Conservation (phyloP, 2,329 filamentous ascomycete species). For the Byssothecium circinans region DNA sequence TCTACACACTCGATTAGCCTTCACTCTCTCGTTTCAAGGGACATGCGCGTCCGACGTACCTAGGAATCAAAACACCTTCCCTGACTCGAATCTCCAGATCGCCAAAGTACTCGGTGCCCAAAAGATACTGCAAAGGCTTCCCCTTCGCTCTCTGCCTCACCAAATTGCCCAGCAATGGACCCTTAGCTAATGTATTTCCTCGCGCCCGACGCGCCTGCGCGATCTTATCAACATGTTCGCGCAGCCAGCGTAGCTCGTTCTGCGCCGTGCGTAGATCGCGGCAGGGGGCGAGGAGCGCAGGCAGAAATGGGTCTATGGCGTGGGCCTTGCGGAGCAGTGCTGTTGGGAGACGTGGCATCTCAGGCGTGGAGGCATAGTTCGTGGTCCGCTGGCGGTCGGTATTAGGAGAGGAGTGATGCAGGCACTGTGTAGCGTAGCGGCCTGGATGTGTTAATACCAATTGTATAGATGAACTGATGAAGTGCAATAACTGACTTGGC, state of each 20-base stretch:
- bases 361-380: conserved; percentile 9
- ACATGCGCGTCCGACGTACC: too few relatives aligned
- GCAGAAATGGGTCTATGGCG: conserved; percentile 58
- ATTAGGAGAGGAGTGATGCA: not conserved
- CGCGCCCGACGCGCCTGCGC: conserved; percentile 22
- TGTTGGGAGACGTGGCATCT: conserved; percentile 62
- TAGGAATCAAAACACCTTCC: conserved; percentile 81
- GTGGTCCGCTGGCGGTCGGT: not conserved
- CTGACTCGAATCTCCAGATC: conserved; percentile 75
- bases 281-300: conserved; percentile 64
- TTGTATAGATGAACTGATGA: too few relatives aligned
- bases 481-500: too few relatives aligned
- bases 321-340: conserved; percentile 59
- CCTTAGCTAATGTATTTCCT: conserved; percentile 20
- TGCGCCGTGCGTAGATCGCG: conserved; percentile 64
- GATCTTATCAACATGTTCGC: conserved; percentile 53
- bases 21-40: too few relatives aligned
- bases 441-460: not conserved
- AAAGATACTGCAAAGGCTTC: conserved; percentile 83
- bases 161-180: conserved; percentile 26
- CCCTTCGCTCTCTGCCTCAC: conserved; percentile 55
- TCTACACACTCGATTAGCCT: conserved; percentile 32
- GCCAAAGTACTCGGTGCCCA: conserved; percentile 88
- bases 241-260: conserved; percentile 74
- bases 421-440: not conserved